Percentiles rank a stretch among this genome's conserved stretches.
Evolutionary conservation across 1,139 yeast species (phyloP).

Genomic region (Neolecta irregularis): DNA sequence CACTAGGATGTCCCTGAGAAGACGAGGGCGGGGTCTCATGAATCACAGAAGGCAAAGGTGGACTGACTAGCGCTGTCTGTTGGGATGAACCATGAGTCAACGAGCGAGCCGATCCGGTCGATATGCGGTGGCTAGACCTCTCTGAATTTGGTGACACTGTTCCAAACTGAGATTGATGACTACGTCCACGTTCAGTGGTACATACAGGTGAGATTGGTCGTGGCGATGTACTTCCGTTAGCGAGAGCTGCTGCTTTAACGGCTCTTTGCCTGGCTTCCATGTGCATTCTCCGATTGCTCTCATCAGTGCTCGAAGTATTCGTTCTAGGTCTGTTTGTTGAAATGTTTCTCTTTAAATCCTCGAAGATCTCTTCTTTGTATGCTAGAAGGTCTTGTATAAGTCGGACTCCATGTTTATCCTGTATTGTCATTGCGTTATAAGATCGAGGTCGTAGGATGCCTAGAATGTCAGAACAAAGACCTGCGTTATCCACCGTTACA

Average conservation of each 20-base stretch:
- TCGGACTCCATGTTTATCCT: slow-evolving; percentile 44
- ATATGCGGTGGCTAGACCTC: too few relatives aligned
- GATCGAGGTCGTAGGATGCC: slow-evolving; percentile 45
- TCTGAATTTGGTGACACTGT: too few relatives aligned
- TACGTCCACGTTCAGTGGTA: too few relatives aligned
- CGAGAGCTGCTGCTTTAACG: slow-evolving; percentile 13
- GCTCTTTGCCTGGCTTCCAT: slow-evolving; percentile 23
- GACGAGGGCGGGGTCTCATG: too few relatives aligned
- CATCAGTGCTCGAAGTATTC: slow-evolving; percentile 20
- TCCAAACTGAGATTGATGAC: too few relatives aligned
- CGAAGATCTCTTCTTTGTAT: slow-evolving; percentile 43
- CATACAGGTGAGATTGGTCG: too few relatives aligned
- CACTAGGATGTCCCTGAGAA: too few relatives aligned
- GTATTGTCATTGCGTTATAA: slow-evolving; percentile 32
- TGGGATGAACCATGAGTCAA: too few relatives aligned
- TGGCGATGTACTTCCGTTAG: too few relatives aligned
- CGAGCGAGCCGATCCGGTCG: too few relatives aligned
- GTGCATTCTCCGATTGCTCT: slow-evolving; percentile 20
- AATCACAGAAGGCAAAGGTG: too few relatives aligned
- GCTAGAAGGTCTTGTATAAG: slow-evolving; percentile 48
- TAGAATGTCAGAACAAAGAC: slow-evolving; percentile 2
- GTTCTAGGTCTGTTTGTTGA: slow-evolving; percentile 17
- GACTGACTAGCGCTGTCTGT: too few relatives aligned
- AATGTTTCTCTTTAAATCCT: slow-evolving; percentile 27
- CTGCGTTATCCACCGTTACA: slow-evolving; percentile 18